Evolutionary conservation across 2,329 filamentous ascomycete genomes (phyloP).

Genomic region (Calonectria crousiana): DNA sequence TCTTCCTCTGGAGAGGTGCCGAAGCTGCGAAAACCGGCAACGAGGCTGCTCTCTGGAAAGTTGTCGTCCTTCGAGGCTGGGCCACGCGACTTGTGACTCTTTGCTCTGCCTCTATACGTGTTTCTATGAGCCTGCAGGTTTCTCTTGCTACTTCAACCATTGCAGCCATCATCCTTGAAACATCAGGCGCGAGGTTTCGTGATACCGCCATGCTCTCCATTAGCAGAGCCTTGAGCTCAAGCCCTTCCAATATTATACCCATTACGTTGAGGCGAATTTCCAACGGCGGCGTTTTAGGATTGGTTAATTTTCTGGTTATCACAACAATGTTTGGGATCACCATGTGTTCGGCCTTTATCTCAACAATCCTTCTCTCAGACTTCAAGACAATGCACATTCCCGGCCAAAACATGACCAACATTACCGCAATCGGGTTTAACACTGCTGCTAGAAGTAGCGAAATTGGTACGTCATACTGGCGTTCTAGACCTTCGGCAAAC

Average conservation of each 20-base stretch:
- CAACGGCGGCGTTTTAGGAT: not conserved
- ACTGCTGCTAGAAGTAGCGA: not conserved
- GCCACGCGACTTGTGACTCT: constrained; percentile 7
- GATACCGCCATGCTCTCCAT: constrained; percentile 14
- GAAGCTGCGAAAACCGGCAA: not conserved
- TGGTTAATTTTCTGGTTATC: not conserved
- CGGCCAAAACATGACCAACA: not conserved
- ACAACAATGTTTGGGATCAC: not conserved
- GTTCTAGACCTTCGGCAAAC: constrained; percentile 18
- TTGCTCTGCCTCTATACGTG: constrained; percentile 15
- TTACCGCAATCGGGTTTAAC: not conserved
- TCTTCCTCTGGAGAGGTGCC: constrained; percentile 26
- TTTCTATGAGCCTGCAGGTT: constrained; percentile 1
- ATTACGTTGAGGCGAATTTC: not conserved
- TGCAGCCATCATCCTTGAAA: constrained; percentile 25
- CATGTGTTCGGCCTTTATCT: constrained; percentile 9
- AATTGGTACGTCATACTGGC: constrained; percentile 23
- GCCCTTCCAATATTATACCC: constrained; percentile 11
- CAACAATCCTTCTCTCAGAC: constrained; percentile 28
- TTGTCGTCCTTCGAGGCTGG: constrained; percentile 2
- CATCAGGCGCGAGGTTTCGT: not conserved
- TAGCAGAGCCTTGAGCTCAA: not conserved
- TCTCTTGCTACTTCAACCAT: constrained; percentile 15
- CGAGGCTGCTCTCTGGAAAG: not conserved
- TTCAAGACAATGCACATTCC: not conserved